Evolutionary conservation across 129 eudicot genomes (phyloP), one percentile per base, ranked within the genome.

Genomic region (carrot (Daucus carota)): DNA sequence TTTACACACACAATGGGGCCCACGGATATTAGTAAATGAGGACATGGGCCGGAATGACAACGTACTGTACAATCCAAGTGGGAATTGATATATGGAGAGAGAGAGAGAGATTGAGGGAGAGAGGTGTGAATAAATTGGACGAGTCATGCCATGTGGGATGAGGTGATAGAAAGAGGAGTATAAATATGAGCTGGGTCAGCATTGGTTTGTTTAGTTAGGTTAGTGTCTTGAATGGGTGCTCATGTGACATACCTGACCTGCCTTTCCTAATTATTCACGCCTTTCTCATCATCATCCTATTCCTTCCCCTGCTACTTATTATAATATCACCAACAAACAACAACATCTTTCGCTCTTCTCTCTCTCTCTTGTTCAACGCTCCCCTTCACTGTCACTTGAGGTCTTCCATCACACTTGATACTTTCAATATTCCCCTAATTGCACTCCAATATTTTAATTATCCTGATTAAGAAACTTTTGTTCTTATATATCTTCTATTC

Each of bases 221-320:
- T 72, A 24, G 43, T 72, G 75, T 72, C 57, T 43, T 43, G 32
- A 71, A n/a, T 26, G 18, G 24, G 46, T n/a, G 65, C 15, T 72
- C 59, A 42, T 72, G 75, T 72, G 38, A 71, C 38, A 71, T 43
- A n/a, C 31, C 63, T 54, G 31, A 57, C 65, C 65, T 57, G 32
- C 65, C 2, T 71, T 71, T 70, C 31, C 54, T 41, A 71, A 71
- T 71, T 71, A 71, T 71, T 43, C 75, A 71, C 75, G 36, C 75
- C 57, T 43, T 26, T 43, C 75, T 17, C 22, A 41, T 72, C 34
- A 71, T 70, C 52, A 70, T 29, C 9, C 17, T 17, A 3, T 38
- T 34, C 15, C 10, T 7, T 1, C 28, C 1, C 7, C 63, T 34
- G 6, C 10, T 22, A 0, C 28, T 5, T 2, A 28, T 54, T 22